Base-by-base conservation (phyloP, 345 rosid genomes). In the Salix exigua region DNA sequence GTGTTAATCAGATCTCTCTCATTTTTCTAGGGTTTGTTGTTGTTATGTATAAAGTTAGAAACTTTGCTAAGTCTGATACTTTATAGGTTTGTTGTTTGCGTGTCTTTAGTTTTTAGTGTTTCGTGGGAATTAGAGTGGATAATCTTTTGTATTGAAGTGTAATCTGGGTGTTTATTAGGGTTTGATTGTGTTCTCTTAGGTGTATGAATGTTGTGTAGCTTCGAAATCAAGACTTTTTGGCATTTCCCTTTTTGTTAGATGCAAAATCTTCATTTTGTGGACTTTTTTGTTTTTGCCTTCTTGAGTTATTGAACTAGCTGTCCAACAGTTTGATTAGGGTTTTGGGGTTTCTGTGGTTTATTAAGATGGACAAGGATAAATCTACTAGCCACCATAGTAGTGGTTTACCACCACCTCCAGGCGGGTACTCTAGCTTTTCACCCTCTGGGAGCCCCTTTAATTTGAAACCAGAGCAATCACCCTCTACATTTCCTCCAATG, bases 311-410 rank as follows among this genome's bases (percentile, higher is more conserved):
- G 58, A 69, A 42, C 33, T 44, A 60, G 63, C 28, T 62, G 33
- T 18, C 19, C 25, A n/a, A 62, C 42, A 61, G 50, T 35, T 42
- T 72, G 75, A 62, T 62, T 6, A 42, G 48, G 42, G 71, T 33
- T 37, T 38, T 40, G 81, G 68, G 48, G 28, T n/a, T 67, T 65
- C 61, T 40, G 74, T 68, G 66, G 25, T 40, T 46, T 69, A n/a
- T 61, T 25, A 69, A 58, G 68, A 94, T 94, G 99, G 97, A 94
- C 28, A 90, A 87, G 84, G 97, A 90, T 66, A 92, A 90, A 78
- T 70, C 89, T 66, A 79, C 85, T 0, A 72, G 79, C 55, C 88
- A 83, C 63, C 88, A 83, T 69, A 68, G 86, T 77, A 85, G 89
- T 26, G 88, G 96, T 73, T 80, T 89, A 2, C 91, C 87, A 4